Conservation (phyloP, 306 rosid species). For the Ormosia emarginata region DNA sequence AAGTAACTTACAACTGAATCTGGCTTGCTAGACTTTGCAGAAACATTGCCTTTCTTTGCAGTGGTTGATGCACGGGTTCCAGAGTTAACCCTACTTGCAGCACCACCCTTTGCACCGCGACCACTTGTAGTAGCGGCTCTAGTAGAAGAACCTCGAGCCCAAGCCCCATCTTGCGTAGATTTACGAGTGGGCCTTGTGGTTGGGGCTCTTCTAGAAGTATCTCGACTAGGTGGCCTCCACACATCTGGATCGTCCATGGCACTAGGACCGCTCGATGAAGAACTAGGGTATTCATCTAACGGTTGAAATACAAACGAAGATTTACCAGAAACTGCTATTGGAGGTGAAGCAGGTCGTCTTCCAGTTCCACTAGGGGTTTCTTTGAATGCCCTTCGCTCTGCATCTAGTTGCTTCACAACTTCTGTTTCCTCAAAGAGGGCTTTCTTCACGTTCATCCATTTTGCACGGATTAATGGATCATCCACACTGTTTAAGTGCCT, state of each 20-base stretch:
- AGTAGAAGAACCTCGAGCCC: constrained; percentile 77
- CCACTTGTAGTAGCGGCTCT: constrained; percentile 45
- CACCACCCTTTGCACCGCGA: constrained; percentile 66
- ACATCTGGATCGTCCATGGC: constrained; percentile 88
- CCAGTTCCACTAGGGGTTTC: constrained; percentile 59
- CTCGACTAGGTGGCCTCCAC: constrained; percentile 95
- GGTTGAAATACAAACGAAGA: constrained; percentile 86
- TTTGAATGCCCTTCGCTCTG: constrained; percentile 69
- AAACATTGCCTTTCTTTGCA: constrained; percentile 53
- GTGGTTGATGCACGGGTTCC: constrained; percentile 58
- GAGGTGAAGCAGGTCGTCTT: constrained; percentile 84
- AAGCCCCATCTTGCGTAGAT: constrained; percentile 74
- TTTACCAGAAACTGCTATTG: constrained; percentile 46
- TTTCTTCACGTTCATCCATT: constrained; percentile 96
- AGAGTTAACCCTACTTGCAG: constrained; percentile 53
- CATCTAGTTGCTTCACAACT: constrained; percentile 79
- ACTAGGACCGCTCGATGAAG: constrained; percentile 59
- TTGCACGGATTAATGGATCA: constrained; percentile 73
- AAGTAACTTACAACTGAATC: constrained; percentile 63
- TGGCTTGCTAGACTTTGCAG: constrained; percentile 67
- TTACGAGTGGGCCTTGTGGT: constrained; percentile 56
- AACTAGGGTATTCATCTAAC: constrained; percentile 86
- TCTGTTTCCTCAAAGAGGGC: constrained; percentile 81
- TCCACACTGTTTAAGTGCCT: constrained; percentile 70
- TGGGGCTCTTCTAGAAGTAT: constrained; percentile 56